Conservation (phyloP, 179 eudicot genomes). For the Silene noctiflora region DNA sequence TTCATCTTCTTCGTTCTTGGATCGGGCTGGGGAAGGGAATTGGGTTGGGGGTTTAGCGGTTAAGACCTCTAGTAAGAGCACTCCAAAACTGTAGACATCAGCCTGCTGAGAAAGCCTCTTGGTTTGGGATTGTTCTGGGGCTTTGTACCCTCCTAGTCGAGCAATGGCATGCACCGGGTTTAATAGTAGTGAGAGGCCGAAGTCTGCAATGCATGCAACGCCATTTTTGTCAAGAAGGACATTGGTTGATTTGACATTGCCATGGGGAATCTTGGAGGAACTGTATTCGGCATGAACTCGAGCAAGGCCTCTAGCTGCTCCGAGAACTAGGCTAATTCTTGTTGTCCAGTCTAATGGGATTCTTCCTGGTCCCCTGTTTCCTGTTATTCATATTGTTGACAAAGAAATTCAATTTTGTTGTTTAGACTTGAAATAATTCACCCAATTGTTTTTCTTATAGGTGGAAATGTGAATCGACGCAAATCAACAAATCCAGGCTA, state of each 20-base stretch:
- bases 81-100: slow-evolving; percentile 91
- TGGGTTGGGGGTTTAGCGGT: slow-evolving; percentile 72
- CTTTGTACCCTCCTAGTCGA: slow-evolving; percentile 72
- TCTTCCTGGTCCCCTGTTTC: slow-evolving; percentile 86
- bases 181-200: slow-evolving; percentile 70
- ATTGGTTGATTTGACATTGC: slow-evolving; percentile 83
- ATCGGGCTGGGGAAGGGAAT: slow-evolving; percentile 49
- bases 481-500: no score
- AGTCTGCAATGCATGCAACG: slow-evolving; percentile 76
- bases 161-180: slow-evolving; percentile 77
- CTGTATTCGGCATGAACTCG: slow-evolving; percentile 66
- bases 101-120: slow-evolving; percentile 84
- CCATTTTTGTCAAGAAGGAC: slow-evolving; percentile 82
- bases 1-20: slow-evolving; percentile 36
- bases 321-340: slow-evolving; percentile 70
- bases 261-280: slow-evolving; percentile 77
- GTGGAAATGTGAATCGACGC: no score
- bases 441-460: no score
- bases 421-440: neutral
- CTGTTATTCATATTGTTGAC: slow-evolving; percentile 29
- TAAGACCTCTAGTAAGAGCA: slow-evolving; percentile 65
- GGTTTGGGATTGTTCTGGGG: slow-evolving; percentile 73
- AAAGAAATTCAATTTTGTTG: neutral
- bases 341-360: slow-evolving; percentile 94
- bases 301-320: slow-evolving; percentile 83